Percentiles rank a stretch among this genome's conserved stretches.
Evolutionary conservation across 148 eudicot genomes (phyloP).

Genomic region (Euryodendron excelsum): DNA sequence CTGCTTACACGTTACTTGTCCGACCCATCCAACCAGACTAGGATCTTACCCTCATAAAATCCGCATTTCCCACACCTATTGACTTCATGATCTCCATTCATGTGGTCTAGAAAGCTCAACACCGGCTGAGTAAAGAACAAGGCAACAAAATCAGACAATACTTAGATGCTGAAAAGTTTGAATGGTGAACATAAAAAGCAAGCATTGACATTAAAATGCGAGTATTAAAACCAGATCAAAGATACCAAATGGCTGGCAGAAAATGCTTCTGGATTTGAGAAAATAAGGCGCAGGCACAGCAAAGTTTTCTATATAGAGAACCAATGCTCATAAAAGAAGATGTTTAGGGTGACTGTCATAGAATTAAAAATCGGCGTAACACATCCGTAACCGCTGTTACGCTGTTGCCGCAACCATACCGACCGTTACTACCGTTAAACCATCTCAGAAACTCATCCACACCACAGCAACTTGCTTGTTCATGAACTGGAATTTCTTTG

Average conservation of each 20-base stretch:
- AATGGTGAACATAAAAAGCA: background rate
- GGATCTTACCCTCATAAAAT: slow-evolving; percentile 14
- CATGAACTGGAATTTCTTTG: too few species aligned
- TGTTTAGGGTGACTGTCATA: too few species aligned
- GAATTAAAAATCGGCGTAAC: too few species aligned
- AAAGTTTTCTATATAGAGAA: background rate
- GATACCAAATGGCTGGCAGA: background rate
- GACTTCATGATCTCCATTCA: slow-evolving; percentile 26
- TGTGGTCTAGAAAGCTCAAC: slow-evolving; percentile 36
- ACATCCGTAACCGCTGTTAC: too few species aligned
- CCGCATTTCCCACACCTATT: slow-evolving; percentile 26
- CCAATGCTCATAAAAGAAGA: background rate
- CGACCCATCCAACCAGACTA: slow-evolving; percentile 30
- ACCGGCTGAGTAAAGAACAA: slow-evolving; percentile 28
- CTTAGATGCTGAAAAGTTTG: background rate
- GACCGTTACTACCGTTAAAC: too few species aligned
- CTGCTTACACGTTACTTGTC: slow-evolving; percentile 11
- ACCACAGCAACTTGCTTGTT: too few species aligned
- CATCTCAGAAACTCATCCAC: too few species aligned
- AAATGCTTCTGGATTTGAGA: background rate
- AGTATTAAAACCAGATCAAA: background rate
- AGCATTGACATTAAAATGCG: background rate
- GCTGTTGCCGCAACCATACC: too few species aligned
- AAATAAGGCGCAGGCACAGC: background rate
- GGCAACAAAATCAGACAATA: background rate